phyloP scores from a whole-genome alignment of 108 stramenopile genomes.

The Licmophora abbreviata region DNA sequence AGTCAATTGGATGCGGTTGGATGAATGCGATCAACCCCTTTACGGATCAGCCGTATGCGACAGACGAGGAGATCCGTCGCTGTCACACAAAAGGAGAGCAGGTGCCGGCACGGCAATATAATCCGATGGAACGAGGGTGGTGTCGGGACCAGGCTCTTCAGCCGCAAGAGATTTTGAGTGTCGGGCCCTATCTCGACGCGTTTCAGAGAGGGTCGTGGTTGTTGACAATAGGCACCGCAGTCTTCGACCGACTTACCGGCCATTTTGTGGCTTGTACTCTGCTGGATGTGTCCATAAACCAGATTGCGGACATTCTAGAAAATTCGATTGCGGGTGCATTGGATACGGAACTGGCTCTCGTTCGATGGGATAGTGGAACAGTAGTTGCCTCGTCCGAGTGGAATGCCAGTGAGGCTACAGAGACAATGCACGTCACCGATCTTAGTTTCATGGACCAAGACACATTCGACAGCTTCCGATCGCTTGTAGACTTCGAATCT shows the following conservation, averaged over 20 bases:
- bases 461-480: background rate
- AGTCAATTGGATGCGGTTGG: conserved; percentile 50
- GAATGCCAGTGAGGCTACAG: background rate
- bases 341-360: conserved; percentile 15
- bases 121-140: conserved; percentile 47
- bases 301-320: conserved; percentile 20
- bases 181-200: conserved; percentile 31
- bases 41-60: conserved; percentile 21
- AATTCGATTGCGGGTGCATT: conserved; percentile 7
- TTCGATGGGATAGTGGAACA: conserved; percentile 25
- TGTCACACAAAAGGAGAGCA: conserved; percentile 31
- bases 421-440: background rate
- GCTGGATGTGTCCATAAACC: conserved; percentile 24
- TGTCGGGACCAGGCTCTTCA: conserved; percentile 38
- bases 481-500: background rate
- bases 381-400: conserved; percentile 11
- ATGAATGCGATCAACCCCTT: conserved; percentile 25
- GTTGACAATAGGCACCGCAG: conserved; percentile 25
- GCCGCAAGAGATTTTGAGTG: conserved; percentile 13
- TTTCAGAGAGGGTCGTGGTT: conserved; percentile 13
- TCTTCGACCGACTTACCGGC: conserved; percentile 34
- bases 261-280: conserved; percentile 33
- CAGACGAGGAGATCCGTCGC: conserved; percentile 29
- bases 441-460: background rate
- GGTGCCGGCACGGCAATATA: conserved; percentile 30